A percentile compares a stretch with the other conserved stretches of the same genome.
These are phyloP conservation scores for Zymoseptoria passerinii DNA, from an alignment of 2,329 filamentous ascomycete species.

Conservation along the genomic window DNA sequence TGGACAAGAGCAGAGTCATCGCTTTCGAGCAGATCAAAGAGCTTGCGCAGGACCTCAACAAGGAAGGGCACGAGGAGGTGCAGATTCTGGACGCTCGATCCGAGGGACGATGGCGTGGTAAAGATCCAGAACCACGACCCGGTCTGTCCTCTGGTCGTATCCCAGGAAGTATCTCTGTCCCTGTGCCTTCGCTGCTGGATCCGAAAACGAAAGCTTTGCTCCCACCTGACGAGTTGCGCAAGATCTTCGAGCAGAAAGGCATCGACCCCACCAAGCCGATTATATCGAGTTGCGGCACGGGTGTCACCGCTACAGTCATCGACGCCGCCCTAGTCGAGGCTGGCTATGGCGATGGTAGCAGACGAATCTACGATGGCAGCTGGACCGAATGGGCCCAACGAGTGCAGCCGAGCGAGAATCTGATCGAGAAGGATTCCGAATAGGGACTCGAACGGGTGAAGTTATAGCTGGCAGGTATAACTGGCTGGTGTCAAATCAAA, in stretches of 20 bases:
- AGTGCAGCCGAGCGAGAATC: conserved; percentile 26
- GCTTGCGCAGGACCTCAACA: conserved; percentile 65
- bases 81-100: conserved; percentile 86
- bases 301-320: conserved; percentile 84
- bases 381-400: conserved; percentile 60
- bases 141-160: conserved; percentile 84
- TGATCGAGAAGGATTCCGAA: conserved; percentile 18
- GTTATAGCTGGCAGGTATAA: too few species aligned
- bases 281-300: conserved; percentile 83
- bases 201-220: conserved; percentile 73
- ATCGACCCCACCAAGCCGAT: conserved; percentile 73
- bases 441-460: not conserved
- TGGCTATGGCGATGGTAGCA: conserved; percentile 58
- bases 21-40: conserved; percentile 76
- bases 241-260: conserved; percentile 71
- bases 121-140: conserved; percentile 71
- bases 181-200: conserved; percentile 72
- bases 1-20: conserved; percentile 57
- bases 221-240: conserved; percentile 60
- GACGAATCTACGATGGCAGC: conserved; percentile 82
- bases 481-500: too few species aligned
- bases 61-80: conserved; percentile 72
- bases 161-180: conserved; percentile 75
- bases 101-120: conserved; percentile 69
- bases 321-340: conserved; percentile 79